These are phyloP conservation scores for Puccinia sorghi DNA, from an alignment of 1,284 basidiomycete species.

Conservation along the genomic window DNA sequence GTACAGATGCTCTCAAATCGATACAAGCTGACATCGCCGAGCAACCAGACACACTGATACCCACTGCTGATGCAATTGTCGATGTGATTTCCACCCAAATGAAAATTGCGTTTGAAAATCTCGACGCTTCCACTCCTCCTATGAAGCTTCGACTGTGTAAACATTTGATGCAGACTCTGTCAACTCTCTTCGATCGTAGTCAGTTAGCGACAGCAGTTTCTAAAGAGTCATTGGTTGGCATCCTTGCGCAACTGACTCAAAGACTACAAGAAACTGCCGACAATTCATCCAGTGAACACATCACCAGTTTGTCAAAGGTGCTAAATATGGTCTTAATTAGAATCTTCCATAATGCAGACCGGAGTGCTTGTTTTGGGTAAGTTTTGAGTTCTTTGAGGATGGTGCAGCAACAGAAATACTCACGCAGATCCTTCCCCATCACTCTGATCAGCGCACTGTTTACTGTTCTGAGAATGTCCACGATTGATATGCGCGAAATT, in stretches of 20 bases:
- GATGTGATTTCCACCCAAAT: constrained; percentile 85
- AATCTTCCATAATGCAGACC: constrained; percentile 83
- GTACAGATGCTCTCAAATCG: constrained; percentile 48
- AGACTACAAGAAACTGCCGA: constrained; percentile 86
- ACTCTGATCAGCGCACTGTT: constrained; percentile 67
- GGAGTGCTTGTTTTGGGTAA: constrained; percentile 88
- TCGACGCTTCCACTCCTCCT: constrained; percentile 63
- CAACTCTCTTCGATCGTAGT: constrained; percentile 83
- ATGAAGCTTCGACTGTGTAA: constrained; percentile 88
- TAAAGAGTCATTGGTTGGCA: constrained; percentile 72
- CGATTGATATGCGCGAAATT: constrained; percentile 74
- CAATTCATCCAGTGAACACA: constrained; percentile 56
- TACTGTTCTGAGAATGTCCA: constrained; percentile 78
- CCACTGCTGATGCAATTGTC: constrained; percentile 79
- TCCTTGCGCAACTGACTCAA: constrained; percentile 82
- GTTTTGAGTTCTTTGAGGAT: constrained; percentile 54
- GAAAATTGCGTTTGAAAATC: constrained; percentile 80
- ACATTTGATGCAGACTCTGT: constrained; percentile 89
- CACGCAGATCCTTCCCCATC: not conserved
- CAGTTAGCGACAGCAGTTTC: constrained; percentile 78
- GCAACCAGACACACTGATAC: constrained; percentile 71
- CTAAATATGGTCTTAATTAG: constrained; percentile 98
- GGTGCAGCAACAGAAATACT: not conserved
- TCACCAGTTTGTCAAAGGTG: constrained; percentile 73
- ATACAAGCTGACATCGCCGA: constrained; percentile 38